Conservation (phyloP, 306 rosid genomes). For the Lablab purpureus region DNA sequence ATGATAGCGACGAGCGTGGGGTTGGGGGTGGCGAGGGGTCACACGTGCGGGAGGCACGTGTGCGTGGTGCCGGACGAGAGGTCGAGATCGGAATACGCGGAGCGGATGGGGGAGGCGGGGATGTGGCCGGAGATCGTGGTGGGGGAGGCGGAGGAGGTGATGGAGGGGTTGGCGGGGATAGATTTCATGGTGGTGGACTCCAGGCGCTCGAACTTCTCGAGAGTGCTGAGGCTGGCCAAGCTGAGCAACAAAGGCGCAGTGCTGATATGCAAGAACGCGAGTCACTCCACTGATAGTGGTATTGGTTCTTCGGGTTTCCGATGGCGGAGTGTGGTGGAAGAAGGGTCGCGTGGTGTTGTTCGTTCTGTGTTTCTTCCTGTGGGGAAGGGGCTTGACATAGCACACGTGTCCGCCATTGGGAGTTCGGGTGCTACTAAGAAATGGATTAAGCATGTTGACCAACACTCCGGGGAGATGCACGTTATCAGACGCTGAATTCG, state of each 20-base stretch:
- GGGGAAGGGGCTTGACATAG: slow-evolving; percentile 83
- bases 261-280: slow-evolving; percentile 74
- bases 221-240: slow-evolving; percentile 61
- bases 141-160: slow-evolving; percentile 76
- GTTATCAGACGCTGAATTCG: slow-evolving; percentile 65
- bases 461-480: slow-evolving; percentile 74
- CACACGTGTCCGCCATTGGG: slow-evolving; percentile 70
- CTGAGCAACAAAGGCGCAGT: slow-evolving; percentile 75
- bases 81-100: slow-evolving; percentile 58
- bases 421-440: slow-evolving; percentile 38
- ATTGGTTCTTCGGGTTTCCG: slow-evolving; percentile 47
- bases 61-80: slow-evolving; percentile 82
- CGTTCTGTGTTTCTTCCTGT: slow-evolving; percentile 91
- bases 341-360: slow-evolving; percentile 63
- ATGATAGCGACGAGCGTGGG: slow-evolving; percentile 71
- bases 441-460: slow-evolving; percentile 89
- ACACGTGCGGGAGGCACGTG: slow-evolving; percentile 78
- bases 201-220: slow-evolving; percentile 49
- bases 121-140: slow-evolving; percentile 58
- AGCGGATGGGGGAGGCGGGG: slow-evolving; percentile 52
- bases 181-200: slow-evolving; percentile 93
- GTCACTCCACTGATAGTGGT: not conserved
- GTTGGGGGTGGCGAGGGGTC: slow-evolving; percentile 67
- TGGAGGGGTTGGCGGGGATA: slow-evolving; percentile 60
- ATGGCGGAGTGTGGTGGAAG: slow-evolving; percentile 66